Evolutionary conservation across 202 grass and related monocot species (phyloP).

Genomic region (Schoenoplectus triqueter): DNA sequence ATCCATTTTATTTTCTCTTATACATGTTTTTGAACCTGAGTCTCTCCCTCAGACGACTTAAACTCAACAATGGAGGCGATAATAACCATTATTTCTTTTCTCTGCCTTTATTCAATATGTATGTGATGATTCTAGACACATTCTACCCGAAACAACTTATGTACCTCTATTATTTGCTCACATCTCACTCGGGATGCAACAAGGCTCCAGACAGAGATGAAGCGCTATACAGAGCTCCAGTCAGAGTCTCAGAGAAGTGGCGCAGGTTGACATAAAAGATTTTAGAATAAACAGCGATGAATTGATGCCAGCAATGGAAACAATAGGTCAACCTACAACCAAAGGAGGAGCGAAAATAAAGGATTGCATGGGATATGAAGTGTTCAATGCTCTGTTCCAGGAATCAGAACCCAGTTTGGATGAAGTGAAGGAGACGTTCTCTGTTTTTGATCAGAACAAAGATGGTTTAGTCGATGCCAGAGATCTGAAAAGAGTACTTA

Average conservation of each 20-base stretch:
- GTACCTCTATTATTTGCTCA: neutral
- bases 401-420: conserved; percentile 76
- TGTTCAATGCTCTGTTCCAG: conserved; percentile 54
- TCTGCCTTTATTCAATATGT: neutral
- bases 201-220: neutral
- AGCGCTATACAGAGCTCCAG: neutral
- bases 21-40: conserved; percentile 28
- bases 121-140: conserved; percentile 19
- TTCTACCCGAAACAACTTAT: conserved; percentile 22
- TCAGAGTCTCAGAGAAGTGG: neutral
- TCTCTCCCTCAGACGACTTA: conserved; percentile 30
- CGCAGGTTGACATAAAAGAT: neutral
- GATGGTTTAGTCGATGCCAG: conserved; percentile 66
- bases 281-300: conserved; percentile 48
- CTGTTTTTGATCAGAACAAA: conserved; percentile 58
- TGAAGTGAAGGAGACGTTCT: conserved; percentile 64
- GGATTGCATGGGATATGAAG: conserved; percentile 40
- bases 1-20: neutral
- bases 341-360: conserved; percentile 7
- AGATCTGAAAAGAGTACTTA: conserved; percentile 54
- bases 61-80: conserved; percentile 38
- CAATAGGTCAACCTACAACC: conserved; percentile 23
- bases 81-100: neutral
- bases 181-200: neutral
- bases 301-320: conserved; percentile 53